Percentiles rank a stretch among this genome's conserved stretches.
Conservation (phyloP, 306 rosid genomes). For the Acmispon strigosus region DNA sequence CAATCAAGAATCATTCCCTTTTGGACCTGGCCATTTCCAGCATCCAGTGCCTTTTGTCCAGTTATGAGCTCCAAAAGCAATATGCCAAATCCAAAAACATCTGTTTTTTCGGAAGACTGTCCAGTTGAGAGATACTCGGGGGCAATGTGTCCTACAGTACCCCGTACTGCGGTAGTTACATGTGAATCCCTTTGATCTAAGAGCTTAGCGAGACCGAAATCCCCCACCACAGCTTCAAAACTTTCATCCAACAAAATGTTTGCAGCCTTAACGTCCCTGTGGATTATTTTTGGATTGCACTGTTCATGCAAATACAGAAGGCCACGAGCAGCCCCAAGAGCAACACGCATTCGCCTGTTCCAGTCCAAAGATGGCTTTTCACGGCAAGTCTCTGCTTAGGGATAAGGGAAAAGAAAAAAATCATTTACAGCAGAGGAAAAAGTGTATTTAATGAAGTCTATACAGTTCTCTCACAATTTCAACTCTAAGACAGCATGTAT, state of each 20-base stretch:
- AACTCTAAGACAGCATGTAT: background rate
- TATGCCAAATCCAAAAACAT: constrained; percentile 92
- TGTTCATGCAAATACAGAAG: constrained; percentile 92
- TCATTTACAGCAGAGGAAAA: background rate
- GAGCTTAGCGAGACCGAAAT: constrained; percentile 95
- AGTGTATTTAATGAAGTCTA: background rate
- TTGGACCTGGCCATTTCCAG: constrained; percentile 82
- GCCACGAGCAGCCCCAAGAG: constrained; percentile 86
- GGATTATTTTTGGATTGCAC: constrained; percentile 87
- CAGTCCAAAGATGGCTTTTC: constrained; percentile 86
- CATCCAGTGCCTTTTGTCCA: constrained; percentile 85
- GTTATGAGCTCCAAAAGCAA: constrained; percentile 88
- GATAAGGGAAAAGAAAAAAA: background rate
- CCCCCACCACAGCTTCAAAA: constrained; percentile 96
- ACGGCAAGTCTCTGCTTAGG: constrained; percentile 47
- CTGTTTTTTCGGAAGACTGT: constrained; percentile 91
- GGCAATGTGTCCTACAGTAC: constrained; percentile 93
- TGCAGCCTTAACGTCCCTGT: constrained; percentile 98
- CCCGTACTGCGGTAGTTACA: constrained; percentile 94
- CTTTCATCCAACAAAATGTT: constrained; percentile 85
- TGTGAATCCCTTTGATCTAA: constrained; percentile 94
- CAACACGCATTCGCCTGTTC: constrained; percentile 70
- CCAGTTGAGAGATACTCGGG: constrained; percentile 96
- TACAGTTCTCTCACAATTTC: background rate
- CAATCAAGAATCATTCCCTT: constrained; percentile 97